Conservation (phyloP, 148 eudicot genomes). For the Heliamphora exappendiculata region DNA sequence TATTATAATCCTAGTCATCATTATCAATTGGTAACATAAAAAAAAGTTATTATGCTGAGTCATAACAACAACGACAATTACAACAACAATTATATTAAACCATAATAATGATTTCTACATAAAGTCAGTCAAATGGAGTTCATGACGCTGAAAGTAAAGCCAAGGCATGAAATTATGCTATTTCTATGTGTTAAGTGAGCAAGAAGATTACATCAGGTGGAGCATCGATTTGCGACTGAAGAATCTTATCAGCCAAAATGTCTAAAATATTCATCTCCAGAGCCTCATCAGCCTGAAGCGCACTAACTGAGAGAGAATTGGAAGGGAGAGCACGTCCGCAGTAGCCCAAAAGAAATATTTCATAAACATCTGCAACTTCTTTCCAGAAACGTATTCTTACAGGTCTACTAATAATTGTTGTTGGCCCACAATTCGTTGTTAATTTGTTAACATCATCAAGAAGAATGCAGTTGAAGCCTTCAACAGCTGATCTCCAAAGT, state of each 20-base stretch:
- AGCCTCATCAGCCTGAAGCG: slow-evolving; percentile 62
- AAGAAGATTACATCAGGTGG: slow-evolving; percentile 63
- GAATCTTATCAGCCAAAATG: slow-evolving; percentile 73
- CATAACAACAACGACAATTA: background rate
- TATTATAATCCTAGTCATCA: background rate
- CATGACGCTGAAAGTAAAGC: background rate
- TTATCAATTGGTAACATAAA: background rate
- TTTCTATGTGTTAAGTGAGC: slow-evolving; percentile 1
- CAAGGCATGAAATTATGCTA: background rate
- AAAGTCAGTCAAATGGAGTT: background rate
- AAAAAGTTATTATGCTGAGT: background rate
- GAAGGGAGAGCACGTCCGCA: slow-evolving; percentile 93
- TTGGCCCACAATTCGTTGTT: slow-evolving; percentile 21
- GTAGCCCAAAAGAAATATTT: slow-evolving; percentile 85
- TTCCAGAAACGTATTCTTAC: slow-evolving; percentile 84
- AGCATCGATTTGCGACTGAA: slow-evolving; percentile 63
- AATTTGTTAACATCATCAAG: slow-evolving; percentile 50
- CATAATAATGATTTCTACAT: background rate
- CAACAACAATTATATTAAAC: background rate
- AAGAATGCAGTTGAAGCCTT: slow-evolving; percentile 73
- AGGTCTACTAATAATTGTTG: slow-evolving; percentile 36
- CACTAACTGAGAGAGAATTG: slow-evolving; percentile 42
- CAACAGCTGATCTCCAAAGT: slow-evolving; percentile 90
- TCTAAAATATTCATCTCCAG: slow-evolving; percentile 78
- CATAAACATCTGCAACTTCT: slow-evolving; percentile 96